A percentile compares a stretch with the other conserved stretches of the same genome.
Conservation (phyloP, 352 stramenopile genomes). For the Phytophthora pluvialis region DNA sequence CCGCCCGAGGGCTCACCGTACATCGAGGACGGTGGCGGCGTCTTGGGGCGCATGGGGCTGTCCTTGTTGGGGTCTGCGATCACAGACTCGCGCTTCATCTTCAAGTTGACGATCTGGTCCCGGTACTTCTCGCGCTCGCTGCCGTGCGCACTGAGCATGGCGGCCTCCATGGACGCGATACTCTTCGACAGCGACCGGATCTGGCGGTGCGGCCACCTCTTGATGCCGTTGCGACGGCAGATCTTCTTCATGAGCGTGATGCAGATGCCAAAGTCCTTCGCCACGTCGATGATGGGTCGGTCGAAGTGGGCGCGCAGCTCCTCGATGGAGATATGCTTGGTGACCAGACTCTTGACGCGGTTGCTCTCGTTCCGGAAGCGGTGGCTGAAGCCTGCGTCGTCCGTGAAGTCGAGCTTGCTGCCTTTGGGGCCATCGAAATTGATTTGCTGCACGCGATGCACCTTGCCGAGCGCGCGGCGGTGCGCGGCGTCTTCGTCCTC, state of each 20-base stretch:
- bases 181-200: conserved; percentile 88
- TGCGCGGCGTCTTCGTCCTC: conserved; percentile 43
- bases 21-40: conserved; percentile 29
- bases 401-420: conserved; percentile 78
- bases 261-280: conserved; percentile 90
- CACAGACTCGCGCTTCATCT: conserved; percentile 86
- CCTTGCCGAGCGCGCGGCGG: conserved; percentile 35
- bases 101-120: conserved; percentile 84
- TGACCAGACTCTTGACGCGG: conserved; percentile 87
- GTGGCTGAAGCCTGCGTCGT: conserved; percentile 78
- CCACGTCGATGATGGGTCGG: conserved; percentile 88
- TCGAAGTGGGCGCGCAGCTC: conserved; percentile 88
- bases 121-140: conserved; percentile 85
- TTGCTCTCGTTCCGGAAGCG: conserved; percentile 87
- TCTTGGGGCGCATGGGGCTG: conserved; percentile 59
- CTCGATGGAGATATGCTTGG: conserved; percentile 90
- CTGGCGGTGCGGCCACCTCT: conserved; percentile 79
- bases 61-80: conserved; percentile 91
- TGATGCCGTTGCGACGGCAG: conserved; percentile 80
- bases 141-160: conserved; percentile 84
- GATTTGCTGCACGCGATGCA: conserved; percentile 70
- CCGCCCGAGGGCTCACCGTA: conserved; percentile 9
- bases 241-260: conserved; percentile 93
- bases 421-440: conserved; percentile 76
- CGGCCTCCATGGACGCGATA: conserved; percentile 88